These are phyloP conservation scores for Wallacemonas rigidus DNA, from an alignment of 208 protist genomes.

Conservation along the genomic window DNA sequence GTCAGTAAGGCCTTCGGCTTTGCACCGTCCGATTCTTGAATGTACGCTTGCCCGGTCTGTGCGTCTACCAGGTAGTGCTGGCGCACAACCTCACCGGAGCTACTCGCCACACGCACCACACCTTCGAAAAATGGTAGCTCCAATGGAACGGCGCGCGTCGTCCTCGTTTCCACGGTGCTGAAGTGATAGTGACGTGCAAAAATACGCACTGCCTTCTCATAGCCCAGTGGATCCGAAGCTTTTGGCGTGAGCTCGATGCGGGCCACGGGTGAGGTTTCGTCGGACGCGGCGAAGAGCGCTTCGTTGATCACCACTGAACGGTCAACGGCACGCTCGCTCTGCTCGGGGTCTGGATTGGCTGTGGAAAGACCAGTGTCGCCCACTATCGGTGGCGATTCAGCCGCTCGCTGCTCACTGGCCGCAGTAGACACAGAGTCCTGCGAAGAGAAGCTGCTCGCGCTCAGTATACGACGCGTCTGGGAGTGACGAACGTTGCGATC, in stretches of 20 bases:
- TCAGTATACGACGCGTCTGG: neutral
- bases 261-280: neutral
- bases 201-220: conserved; percentile 2
- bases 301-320: neutral
- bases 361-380: too few relatives aligned
- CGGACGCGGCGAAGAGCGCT: conserved; percentile 5
- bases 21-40: neutral
- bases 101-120: neutral
- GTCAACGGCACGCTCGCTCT: neutral
- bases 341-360: too few relatives aligned
- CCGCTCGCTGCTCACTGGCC: too few relatives aligned
- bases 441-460: neutral
- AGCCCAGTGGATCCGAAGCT: neutral
- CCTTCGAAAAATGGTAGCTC: conserved; percentile 9
- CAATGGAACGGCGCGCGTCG: neutral
- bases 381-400: neutral
- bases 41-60: conserved; percentile 32
- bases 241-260: neutral
- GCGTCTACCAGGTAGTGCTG: conserved; percentile 39
- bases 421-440: neutral
- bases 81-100: neutral
- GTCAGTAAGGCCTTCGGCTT: neutral
- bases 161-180: neutral
- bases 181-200: conserved; percentile 7
- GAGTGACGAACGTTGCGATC: too few relatives aligned